Conservation (phyloP, 2,329 filamentous ascomycete genomes). For the Epichloe typhina region DNA sequence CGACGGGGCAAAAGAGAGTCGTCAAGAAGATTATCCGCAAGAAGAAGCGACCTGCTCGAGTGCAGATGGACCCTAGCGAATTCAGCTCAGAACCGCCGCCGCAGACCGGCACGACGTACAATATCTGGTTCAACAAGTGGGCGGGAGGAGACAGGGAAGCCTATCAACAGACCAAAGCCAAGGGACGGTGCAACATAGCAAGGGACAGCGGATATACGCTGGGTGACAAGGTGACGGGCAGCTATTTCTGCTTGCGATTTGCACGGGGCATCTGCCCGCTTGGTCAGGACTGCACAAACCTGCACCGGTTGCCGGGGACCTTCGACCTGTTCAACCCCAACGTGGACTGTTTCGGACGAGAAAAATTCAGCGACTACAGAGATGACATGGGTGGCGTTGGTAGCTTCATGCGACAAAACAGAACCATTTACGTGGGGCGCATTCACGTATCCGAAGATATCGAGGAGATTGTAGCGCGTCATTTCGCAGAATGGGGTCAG, state of each 20-base stretch:
- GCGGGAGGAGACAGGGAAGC: slow-evolving; percentile 89
- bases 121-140: slow-evolving; percentile 93
- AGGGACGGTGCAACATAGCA: slow-evolving; percentile 75
- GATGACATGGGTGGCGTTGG: slow-evolving; percentile 98
- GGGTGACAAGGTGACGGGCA: slow-evolving; percentile 63
- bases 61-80: slow-evolving; percentile 76
- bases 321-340: slow-evolving; percentile 90
- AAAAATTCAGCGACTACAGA: slow-evolving; percentile 80
- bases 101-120: slow-evolving; percentile 91
- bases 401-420: slow-evolving; percentile 83
- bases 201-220: slow-evolving; percentile 68
- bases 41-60: slow-evolving; percentile 78
- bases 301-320: slow-evolving; percentile 75
- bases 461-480: slow-evolving; percentile 85
- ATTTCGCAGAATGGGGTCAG: slow-evolving; percentile 95
- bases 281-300: slow-evolving; percentile 85
- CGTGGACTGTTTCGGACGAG: slow-evolving; percentile 78
- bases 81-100: slow-evolving; percentile 76
- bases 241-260: slow-evolving; percentile 89
- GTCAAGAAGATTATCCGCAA: slow-evolving; percentile 84
- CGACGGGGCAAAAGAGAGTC: slow-evolving; percentile 40
- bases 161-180: slow-evolving; percentile 75
- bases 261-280: slow-evolving; percentile 71
- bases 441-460: slow-evolving; percentile 97
- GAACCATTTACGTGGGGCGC: slow-evolving; percentile 83